Evolutionary conservation across 306 rosid genomes (phyloP).

Genomic region (Citrullus mucosospermus): DNA sequence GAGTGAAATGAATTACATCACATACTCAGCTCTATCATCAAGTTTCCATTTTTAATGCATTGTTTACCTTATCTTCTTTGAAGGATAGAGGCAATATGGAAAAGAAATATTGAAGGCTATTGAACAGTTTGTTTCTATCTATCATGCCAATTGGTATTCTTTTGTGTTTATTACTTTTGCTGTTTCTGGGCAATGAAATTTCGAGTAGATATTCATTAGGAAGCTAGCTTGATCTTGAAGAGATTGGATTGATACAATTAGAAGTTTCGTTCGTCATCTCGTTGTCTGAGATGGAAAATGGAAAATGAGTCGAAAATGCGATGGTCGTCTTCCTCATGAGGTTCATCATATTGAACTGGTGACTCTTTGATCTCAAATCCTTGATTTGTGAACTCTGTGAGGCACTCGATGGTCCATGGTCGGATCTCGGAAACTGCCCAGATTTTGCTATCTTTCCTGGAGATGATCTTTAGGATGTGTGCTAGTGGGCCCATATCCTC

Average conservation of each 20-base stretch:
- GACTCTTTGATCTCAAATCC: slow-evolving; percentile 23
- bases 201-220: neutral
- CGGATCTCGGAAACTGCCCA: slow-evolving; percentile 22
- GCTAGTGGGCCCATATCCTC: slow-evolving; percentile 17
- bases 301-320: neutral
- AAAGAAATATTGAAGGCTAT: neutral
- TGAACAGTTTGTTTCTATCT: neutral
- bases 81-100: neutral
- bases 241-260: neutral
- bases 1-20: neutral
- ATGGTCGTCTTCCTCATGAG: neutral
- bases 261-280: neutral
- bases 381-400: slow-evolving; percentile 12
- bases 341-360: neutral
- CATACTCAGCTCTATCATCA: neutral
- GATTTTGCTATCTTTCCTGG: slow-evolving; percentile 5
- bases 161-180: neutral
- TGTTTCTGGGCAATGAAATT: neutral
- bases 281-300: slow-evolving; percentile 13
- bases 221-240: neutral
- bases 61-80: neutral
- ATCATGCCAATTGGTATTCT: neutral
- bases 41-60: neutral
- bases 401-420: slow-evolving; percentile 20
- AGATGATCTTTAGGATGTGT: slow-evolving; percentile 9